Conservation (phyloP, 495 filamentous ascomycete genomes). For the Aspergillus kassunensis region DNA sequence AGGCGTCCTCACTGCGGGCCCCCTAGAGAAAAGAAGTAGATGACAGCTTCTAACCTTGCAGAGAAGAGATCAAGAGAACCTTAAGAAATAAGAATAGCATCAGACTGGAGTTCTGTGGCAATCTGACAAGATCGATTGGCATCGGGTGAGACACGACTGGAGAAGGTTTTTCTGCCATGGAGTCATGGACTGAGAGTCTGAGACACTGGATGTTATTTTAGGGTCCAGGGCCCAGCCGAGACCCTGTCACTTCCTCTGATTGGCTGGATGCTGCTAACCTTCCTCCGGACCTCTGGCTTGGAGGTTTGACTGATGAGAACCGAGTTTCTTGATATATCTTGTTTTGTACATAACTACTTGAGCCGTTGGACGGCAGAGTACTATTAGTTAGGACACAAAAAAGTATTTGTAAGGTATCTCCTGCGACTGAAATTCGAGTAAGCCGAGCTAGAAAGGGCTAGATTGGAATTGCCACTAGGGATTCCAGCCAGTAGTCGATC, state of each 20-base stretch:
- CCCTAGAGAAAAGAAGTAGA: too few relatives aligned
- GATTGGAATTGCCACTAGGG: not conserved
- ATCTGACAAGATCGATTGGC: constrained; percentile 14
- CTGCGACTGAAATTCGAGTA: too few relatives aligned
- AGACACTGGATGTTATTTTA: constrained; percentile 17
- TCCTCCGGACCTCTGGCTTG: too few relatives aligned
- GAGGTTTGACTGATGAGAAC: too few relatives aligned
- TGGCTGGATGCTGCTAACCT: not conserved
- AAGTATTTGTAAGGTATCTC: too few relatives aligned
- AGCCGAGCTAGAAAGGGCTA: not conserved
- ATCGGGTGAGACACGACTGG: constrained; percentile 11
- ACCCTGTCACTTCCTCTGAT: not conserved
- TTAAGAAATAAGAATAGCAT: constrained; percentile 2
- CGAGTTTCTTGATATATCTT: too few relatives aligned
- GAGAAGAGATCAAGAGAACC: too few relatives aligned
- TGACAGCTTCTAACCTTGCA: constrained; percentile 8
- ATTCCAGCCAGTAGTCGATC: not conserved
- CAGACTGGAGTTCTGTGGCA: constrained; percentile 2
- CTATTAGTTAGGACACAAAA: too few relatives aligned
- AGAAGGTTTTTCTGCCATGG: not conserved
- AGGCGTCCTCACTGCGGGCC: constrained; percentile 1
- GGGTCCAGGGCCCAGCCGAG: constrained; percentile 2
- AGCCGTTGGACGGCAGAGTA: too few relatives aligned
- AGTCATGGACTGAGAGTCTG: too few relatives aligned
- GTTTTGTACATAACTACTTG: too few relatives aligned